Percentiles rank a stretch among this genome's conserved stretches.
Conservation (phyloP, 352 stramenopile species). For the Globisporangium viniferum region DNA sequence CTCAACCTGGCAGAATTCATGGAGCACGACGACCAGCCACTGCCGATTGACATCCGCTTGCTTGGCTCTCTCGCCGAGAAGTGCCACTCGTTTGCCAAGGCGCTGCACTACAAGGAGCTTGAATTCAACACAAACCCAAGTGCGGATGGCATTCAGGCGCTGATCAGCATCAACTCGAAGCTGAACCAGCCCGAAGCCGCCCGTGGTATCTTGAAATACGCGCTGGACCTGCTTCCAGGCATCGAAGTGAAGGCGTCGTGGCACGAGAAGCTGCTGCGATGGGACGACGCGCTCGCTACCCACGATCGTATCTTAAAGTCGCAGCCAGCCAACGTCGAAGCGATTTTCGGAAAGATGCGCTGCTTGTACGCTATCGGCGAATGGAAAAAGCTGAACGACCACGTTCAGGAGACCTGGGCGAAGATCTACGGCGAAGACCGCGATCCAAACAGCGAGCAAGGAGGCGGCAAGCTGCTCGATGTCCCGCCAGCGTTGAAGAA, state of each 20-base stretch:
- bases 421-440: slow-evolving; percentile 80
- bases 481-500: slow-evolving; percentile 82
- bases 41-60: slow-evolving; percentile 97
- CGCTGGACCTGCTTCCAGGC: slow-evolving; percentile 62
- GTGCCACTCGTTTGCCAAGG: slow-evolving; percentile 98
- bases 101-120: slow-evolving; percentile 98
- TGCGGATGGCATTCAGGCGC: slow-evolving; percentile 93
- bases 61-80: slow-evolving; percentile 96
- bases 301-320: slow-evolving; percentile 87
- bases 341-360: slow-evolving; percentile 97
- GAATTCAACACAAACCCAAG: slow-evolving; percentile 94
- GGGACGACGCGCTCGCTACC: slow-evolving; percentile 94
- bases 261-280: slow-evolving; percentile 98
- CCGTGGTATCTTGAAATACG: slow-evolving; percentile 97
- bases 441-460: slow-evolving; percentile 28
- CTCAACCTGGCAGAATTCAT: slow-evolving; percentile 99
- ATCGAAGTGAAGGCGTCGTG: slow-evolving; percentile 94
- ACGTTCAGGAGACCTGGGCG: slow-evolving; percentile 86
- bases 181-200: slow-evolving; percentile 95
- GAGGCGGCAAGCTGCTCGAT: slow-evolving; percentile 59
- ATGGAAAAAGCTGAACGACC: slow-evolving; percentile 94
- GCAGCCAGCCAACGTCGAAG: slow-evolving; percentile 89
- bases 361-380: slow-evolving; percentile 98
- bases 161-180: slow-evolving; percentile 99
- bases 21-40: slow-evolving; percentile 96